phyloP scores from a whole-genome alignment of 2,329 filamentous ascomycete species.

The Diaporthe nobilis region DNA sequence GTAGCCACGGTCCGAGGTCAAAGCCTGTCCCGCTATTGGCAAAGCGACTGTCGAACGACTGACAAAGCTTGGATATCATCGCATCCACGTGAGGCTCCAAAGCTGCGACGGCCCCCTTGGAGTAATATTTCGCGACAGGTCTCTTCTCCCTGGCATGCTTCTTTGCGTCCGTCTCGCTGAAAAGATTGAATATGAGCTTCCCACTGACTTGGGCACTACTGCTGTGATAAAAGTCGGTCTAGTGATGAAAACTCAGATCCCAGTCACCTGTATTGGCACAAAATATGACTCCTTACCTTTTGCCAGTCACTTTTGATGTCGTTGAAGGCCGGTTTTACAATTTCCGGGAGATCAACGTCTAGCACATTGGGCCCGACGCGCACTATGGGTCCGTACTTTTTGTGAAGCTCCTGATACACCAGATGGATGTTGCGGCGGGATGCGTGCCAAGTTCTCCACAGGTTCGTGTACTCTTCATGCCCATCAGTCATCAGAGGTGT shows the following conservation, averaged over 20 bases:
- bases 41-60: constrained; percentile 50
- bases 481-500: neutral
- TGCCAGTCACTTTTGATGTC: constrained; percentile 31
- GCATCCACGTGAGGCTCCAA: constrained; percentile 52
- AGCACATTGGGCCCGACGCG: constrained; percentile 28
- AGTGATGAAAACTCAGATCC: neutral
- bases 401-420: constrained; percentile 33
- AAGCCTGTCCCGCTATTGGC: constrained; percentile 43
- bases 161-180: constrained; percentile 52
- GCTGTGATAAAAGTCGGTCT: constrained; percentile 56
- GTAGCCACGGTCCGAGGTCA: constrained; percentile 12
- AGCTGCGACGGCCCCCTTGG: constrained; percentile 46
- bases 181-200: constrained; percentile 55
- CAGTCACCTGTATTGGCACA: neutral
- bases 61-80: constrained; percentile 50
- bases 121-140: constrained; percentile 55
- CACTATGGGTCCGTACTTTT: constrained; percentile 13
- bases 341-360: constrained; percentile 26
- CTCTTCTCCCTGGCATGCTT: constrained; percentile 54
- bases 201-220: constrained; percentile 53
- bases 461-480: constrained; percentile 18
- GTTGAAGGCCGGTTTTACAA: constrained; percentile 21
- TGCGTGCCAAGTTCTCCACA: constrained; percentile 10
- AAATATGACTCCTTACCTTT: neutral
- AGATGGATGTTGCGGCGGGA: constrained; percentile 17